Percentiles rank a stretch among this genome's conserved stretches.
These are phyloP conservation scores for Plantago elongata DNA, from an alignment of 257 asterid species.

Conservation along the genomic window DNA sequence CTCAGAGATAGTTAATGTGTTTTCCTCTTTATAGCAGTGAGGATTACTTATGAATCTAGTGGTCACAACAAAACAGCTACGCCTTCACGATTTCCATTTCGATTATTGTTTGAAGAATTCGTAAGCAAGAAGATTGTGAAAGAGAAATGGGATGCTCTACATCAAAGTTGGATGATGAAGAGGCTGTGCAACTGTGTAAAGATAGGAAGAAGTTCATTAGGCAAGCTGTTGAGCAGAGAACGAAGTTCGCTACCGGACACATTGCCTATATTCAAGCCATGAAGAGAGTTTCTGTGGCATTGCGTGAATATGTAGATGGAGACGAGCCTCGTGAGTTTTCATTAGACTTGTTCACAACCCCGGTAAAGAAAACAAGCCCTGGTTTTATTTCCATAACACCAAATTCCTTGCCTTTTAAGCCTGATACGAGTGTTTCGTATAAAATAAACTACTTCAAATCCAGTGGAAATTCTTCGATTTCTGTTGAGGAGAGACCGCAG, in stretches of 20 bases:
- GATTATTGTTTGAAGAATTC: conserved; percentile 50
- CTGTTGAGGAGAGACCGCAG: conserved; percentile 80
- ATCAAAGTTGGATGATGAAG: conserved; percentile 92
- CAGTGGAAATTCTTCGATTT: conserved; percentile 64
- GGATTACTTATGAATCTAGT: conserved; percentile 46
- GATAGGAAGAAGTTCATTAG: conserved; percentile 82
- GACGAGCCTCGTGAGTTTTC: conserved; percentile 79
- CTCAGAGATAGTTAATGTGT: conserved; percentile 9
- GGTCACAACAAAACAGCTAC: conserved; percentile 32
- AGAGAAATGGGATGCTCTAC: conserved; percentile 88
- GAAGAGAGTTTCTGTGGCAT: conserved; percentile 83
- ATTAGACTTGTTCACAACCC: conserved; percentile 46
- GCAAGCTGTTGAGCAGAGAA: conserved; percentile 82
- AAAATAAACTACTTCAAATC: conserved; percentile 58
- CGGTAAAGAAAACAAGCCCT: conserved; percentile 47
- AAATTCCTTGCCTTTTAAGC: conserved; percentile 43
- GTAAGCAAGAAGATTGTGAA: not conserved
- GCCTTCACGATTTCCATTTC: conserved; percentile 32
- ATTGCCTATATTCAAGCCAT: conserved; percentile 76
- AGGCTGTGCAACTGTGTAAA: conserved; percentile 79
- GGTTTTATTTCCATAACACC: conserved; percentile 73
- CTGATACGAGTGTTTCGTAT: conserved; percentile 43
- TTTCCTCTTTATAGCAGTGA: conserved; percentile 23
- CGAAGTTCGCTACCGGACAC: conserved; percentile 75
- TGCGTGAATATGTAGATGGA: conserved; percentile 74